Conservation (phyloP, 1,284 basidiomycete species). For the Ceratobasidium sp. region DNA sequence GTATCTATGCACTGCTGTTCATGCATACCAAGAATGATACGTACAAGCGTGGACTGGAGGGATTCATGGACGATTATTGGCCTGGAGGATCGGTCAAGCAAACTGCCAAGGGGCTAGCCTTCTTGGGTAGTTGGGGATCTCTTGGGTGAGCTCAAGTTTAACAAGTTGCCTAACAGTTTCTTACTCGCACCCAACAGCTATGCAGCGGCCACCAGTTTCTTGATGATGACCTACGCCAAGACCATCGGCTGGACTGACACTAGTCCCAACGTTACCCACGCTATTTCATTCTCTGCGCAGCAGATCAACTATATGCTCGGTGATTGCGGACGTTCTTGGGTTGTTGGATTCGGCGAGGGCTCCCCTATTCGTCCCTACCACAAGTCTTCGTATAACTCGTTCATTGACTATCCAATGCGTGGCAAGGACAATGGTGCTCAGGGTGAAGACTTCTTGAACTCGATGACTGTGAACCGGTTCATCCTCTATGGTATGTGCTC, state of each 20-base stretch:
- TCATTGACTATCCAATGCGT: conserved; percentile 47
- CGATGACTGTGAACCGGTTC: conserved; percentile 46
- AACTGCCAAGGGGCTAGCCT: conserved; percentile 47
- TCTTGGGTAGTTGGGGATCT: conserved; percentile 46
- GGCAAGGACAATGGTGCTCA: conserved; percentile 46
- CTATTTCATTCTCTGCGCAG: conserved; percentile 44
- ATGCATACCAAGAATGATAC: conserved; percentile 45
- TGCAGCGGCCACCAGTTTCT: conserved; percentile 44
- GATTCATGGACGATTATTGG: conserved; percentile 42
- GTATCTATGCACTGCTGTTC: conserved; percentile 37
- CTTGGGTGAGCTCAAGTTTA: conserved; percentile 35
- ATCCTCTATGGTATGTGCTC: conserved; percentile 44
- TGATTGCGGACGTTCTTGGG: conserved; percentile 48
- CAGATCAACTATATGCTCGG: conserved; percentile 49
- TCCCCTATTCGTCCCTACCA: conserved; percentile 48
- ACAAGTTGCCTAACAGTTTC: neutral
- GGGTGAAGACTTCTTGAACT: conserved; percentile 48
- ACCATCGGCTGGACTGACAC: conserved; percentile 20
- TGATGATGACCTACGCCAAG: conserved; percentile 48
- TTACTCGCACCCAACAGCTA: conserved; percentile 25
- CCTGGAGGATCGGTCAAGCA: conserved; percentile 47
- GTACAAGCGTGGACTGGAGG: conserved; percentile 42
- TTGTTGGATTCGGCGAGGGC: conserved; percentile 48
- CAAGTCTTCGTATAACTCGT: conserved; percentile 49
- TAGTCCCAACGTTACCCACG: conserved; percentile 19